Evolutionary conservation across 2,329 filamentous ascomycete genomes (phyloP), one percentile per base, ranked within the genome.

Genomic region (Lecanoromycetidae sp.): DNA sequence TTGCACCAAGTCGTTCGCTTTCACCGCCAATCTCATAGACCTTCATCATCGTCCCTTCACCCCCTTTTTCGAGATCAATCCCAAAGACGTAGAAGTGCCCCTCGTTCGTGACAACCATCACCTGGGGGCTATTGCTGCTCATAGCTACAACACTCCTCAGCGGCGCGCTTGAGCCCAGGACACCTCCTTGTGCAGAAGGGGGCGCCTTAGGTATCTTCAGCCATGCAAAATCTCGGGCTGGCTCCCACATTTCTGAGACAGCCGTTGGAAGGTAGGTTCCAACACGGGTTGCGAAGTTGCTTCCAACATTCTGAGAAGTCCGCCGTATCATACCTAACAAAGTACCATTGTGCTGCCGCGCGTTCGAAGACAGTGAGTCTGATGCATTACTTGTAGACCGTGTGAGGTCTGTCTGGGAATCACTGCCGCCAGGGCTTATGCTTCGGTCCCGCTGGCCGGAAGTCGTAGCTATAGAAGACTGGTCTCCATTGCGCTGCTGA

Each of bases 181-280:
- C 54, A 4, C 58, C 58, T 25, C 64, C 59, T 30, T 34, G 25
- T 22, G 57, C 58, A 7, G 57, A 59, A 5, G 61, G 64, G 52
- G 48, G 59, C 36, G 57, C 62, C 59, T 83, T 86, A 12, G 90
- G 90, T 39, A 98, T 77, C 62, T 91, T 94, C 60, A 96, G 88
- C 73, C 86, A 96, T 1, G 91, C 91, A 66, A 98, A 98, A 64
- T 98, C 91, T 46, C 91, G 78, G 50, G 83, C 71, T 0, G 91
- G 91, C 59, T 98, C 91, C 88, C 88, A 96, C 75, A 96, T 95
- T 65, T 96, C 90, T 1, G 90, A 90, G 4, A 98, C 87, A 1
- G 88, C 90, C 58, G 84, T 84, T 0, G 91, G 91, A 2, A 98
- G 71, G 61, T 98, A 98, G 0, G 86, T 87, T 4, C 88, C 88